These are phyloP conservation scores for Fusarium sp. DNA, from an alignment of 2,329 filamentous ascomycete genomes.

Conservation along the genomic window DNA sequence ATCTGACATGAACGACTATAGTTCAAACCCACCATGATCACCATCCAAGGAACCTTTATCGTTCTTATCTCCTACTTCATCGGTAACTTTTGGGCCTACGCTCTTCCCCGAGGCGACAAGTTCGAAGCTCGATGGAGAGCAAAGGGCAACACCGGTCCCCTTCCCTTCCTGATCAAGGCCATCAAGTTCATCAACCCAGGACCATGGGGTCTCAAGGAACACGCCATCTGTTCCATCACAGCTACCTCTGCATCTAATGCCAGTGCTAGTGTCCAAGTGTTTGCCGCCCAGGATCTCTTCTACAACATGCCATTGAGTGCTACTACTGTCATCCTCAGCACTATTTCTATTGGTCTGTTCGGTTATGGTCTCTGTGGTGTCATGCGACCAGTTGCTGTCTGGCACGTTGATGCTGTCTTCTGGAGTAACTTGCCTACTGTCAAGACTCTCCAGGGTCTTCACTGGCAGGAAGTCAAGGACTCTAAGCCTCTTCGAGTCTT, in stretches of 20 bases:
- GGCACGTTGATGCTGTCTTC: constrained; percentile 68
- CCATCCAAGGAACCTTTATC: constrained; percentile 66
- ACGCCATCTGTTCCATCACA: constrained; percentile 65
- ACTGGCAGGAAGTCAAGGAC: constrained; percentile 64
- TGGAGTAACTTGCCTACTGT: constrained; percentile 66
- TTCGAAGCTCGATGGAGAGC: constrained; percentile 61
- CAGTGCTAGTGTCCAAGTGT: constrained; percentile 56
- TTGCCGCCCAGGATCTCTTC: constrained; percentile 64
- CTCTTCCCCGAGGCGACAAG: constrained; percentile 65
- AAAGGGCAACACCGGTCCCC: constrained; percentile 55
- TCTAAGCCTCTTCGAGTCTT: constrained; percentile 65
- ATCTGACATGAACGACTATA: constrained; percentile 40
- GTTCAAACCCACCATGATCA: constrained; percentile 65
- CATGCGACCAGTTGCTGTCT: constrained; percentile 66
- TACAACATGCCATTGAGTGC: constrained; percentile 61
- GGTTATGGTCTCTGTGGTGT: constrained; percentile 67
- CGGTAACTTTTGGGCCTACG: constrained; percentile 55
- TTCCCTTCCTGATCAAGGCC: constrained; percentile 56
- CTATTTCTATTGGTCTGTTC: constrained; percentile 67
- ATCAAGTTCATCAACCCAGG: constrained; percentile 63
- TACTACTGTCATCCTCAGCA: constrained; percentile 61
- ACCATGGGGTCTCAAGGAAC: constrained; percentile 67
- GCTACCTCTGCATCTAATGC: constrained; percentile 67
- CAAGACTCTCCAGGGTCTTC: constrained; percentile 66
- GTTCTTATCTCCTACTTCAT: constrained; percentile 69